Percentiles rank a stretch among this genome's conserved stretches.
phyloP scores from a whole-genome alignment of 257 asterid genomes.

The Eucommia ulmoides region DNA sequence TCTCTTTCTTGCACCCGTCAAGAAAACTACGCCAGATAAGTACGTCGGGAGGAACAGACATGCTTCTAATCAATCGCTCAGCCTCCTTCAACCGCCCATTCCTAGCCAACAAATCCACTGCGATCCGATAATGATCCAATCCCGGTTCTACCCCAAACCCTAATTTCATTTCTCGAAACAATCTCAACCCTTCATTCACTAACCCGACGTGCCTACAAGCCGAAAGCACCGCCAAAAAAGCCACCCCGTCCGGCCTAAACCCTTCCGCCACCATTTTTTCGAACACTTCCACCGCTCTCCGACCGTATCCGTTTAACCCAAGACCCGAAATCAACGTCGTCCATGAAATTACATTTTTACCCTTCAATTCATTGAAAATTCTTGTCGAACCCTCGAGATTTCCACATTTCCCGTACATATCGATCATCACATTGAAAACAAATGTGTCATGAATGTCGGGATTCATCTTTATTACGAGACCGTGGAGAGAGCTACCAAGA shows the following conservation, averaged over 20 bases:
- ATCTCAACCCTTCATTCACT: conserved; percentile 54
- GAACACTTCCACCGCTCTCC: conserved; percentile 46
- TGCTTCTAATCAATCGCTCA: conserved; percentile 46
- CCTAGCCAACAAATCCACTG: conserved; percentile 64
- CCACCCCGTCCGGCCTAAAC: conserved; percentile 52
- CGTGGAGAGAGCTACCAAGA: conserved; percentile 73
- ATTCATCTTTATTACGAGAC: conserved; percentile 36
- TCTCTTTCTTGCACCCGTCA: conserved; percentile 61
- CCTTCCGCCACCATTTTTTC: conserved; percentile 48
- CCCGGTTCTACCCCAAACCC: conserved; percentile 58
- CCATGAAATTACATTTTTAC: conserved; percentile 56
- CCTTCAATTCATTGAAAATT: conserved; percentile 38
- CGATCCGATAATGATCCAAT: conserved; percentile 53
- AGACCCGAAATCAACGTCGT: conserved; percentile 53
- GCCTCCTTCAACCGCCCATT: conserved; percentile 60
- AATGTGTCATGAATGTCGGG: conserved; percentile 42
- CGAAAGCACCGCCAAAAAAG: conserved; percentile 53
- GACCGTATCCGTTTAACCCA: conserved; percentile 57
- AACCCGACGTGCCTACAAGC: conserved; percentile 79
- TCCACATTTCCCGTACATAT: conserved; percentile 91
- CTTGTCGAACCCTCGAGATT: conserved; percentile 33
- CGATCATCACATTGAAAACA: conserved; percentile 52
- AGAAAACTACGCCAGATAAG: conserved; percentile 68
- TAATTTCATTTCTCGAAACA: conserved; percentile 42
- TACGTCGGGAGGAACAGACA: conserved; percentile 79